phyloP scores from a whole-genome alignment of 257 asterid species.

The Solanum commersonii region DNA sequence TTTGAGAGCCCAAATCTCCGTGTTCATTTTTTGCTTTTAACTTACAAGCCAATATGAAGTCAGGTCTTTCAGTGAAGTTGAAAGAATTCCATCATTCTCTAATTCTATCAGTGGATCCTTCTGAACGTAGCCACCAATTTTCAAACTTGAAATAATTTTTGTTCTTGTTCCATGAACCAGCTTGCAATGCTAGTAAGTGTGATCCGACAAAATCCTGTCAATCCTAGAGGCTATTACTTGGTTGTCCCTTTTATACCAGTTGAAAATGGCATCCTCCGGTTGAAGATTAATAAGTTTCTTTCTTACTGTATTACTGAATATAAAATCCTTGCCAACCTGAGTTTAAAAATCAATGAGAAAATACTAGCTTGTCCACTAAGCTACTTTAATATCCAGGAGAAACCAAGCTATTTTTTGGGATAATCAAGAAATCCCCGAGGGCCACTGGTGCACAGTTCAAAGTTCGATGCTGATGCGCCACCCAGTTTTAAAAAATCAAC shows the following conservation, averaged over 20 bases:
- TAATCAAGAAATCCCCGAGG: not conserved
- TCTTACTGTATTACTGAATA: not conserved
- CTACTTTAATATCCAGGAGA: not conserved
- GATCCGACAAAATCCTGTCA: not conserved
- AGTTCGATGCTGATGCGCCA: not conserved
- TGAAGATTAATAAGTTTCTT: not conserved
- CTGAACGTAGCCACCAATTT: not conserved
- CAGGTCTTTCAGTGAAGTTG: not conserved
- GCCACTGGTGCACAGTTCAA: not conserved
- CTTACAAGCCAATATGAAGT: not conserved
- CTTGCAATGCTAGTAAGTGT: not conserved
- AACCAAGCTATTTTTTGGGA: not conserved
- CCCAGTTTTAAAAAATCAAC: not conserved
- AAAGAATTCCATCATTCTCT: not conserved
- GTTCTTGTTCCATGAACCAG: not conserved
- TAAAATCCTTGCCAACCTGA: not conserved
- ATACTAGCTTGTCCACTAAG: not conserved
- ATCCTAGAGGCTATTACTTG: not conserved
- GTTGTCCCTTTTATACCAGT: not conserved
- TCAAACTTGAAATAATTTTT: not conserved
- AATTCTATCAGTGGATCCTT: not conserved
- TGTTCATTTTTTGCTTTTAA: not conserved
- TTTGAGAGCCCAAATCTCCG: not conserved
- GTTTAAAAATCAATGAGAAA: not conserved
- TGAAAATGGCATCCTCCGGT: not conserved